phyloP scores from a whole-genome alignment of 2,329 filamentous ascomycete species.

The Verticillium zaregamsianum region DNA sequence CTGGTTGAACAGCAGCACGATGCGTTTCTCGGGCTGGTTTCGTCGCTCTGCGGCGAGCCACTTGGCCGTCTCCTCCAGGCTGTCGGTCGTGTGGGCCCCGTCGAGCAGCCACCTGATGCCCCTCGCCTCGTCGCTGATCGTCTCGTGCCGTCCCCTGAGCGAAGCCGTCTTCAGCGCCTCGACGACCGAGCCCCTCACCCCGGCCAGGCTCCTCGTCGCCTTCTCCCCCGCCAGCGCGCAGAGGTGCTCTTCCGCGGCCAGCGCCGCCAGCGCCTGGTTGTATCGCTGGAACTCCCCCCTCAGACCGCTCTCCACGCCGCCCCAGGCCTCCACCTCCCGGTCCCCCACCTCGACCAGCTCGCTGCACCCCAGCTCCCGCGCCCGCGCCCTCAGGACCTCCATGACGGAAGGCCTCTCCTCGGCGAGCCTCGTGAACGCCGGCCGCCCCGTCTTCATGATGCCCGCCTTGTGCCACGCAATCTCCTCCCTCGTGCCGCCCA shows the following conservation, averaged over 20 bases:
- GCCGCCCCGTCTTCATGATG: conserved; percentile 66
- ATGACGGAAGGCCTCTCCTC: conserved; percentile 29
- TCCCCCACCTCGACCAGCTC: conserved; percentile 29
- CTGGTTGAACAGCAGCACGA: conserved; percentile 84
- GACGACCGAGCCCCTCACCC: conserved; percentile 51
- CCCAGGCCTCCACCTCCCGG: conserved; percentile 3
- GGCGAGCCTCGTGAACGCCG: conserved; percentile 27
- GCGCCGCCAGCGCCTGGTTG: conserved; percentile 50
- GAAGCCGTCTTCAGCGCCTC: conserved; percentile 62
- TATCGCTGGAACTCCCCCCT: conserved; percentile 54
- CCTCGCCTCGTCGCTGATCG: conserved; percentile 40
- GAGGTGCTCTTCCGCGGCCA: conserved; percentile 31
- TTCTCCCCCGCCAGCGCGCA: conserved; percentile 32
- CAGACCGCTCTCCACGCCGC: conserved; percentile 19
- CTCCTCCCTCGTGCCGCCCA: conserved; percentile 73
- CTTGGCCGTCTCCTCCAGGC: conserved; percentile 67
- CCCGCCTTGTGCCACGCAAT: conserved; percentile 93
- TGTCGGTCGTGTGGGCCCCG: conserved; percentile 83
- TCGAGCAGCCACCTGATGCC: conserved; percentile 73
- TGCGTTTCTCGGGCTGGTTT: conserved; percentile 16
- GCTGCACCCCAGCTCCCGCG: conserved; percentile 35
- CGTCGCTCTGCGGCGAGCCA: conserved; percentile 61
- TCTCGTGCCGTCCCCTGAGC: conserved; percentile 76
- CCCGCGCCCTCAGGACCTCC: conserved; percentile 55
- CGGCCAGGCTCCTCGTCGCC: conserved; percentile 36